A percentile compares a stretch with the other conserved stretches of the same genome.
Conservation (phyloP, 2,329 filamentous ascomycete genomes). For the Chaetomium globosum region DNA sequence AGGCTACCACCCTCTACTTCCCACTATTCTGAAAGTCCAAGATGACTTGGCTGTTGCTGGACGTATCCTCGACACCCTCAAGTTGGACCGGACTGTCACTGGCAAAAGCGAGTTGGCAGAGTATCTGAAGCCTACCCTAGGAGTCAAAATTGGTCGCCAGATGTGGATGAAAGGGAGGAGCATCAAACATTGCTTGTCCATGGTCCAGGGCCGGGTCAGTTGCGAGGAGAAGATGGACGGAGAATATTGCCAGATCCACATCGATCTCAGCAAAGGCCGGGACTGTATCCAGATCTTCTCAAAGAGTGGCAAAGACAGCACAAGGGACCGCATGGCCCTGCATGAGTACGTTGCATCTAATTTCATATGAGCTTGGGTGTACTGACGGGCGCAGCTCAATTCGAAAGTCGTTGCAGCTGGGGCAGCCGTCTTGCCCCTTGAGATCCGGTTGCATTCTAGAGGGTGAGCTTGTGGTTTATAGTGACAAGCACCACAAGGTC, state of each 20-base stretch:
- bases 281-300: constrained; percentile 78
- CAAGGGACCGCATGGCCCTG: constrained; percentile 65
- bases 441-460: constrained; percentile 73
- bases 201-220: constrained; percentile 66
- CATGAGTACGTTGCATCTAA: constrained; percentile 50
- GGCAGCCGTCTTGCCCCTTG: constrained; percentile 60
- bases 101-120: constrained; percentile 37
- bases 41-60: constrained; percentile 67
- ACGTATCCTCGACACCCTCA: constrained; percentile 51
- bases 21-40: constrained; percentile 69
- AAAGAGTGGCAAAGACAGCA: constrained; percentile 90
- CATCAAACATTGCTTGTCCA: constrained; percentile 72
- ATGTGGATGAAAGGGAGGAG: constrained; percentile 67
- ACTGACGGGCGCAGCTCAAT: constrained; percentile 53
- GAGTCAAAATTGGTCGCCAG: constrained; percentile 66
- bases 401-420: constrained; percentile 64
- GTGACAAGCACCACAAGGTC: constrained; percentile 64
- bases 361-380: not conserved
- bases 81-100: constrained; percentile 36
- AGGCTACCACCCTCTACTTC: constrained; percentile 69
- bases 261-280: constrained; percentile 62
- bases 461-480: constrained; percentile 80
- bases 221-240: constrained; percentile 84
- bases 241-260: constrained; percentile 87
- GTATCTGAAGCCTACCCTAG: constrained; percentile 56